phyloP scores from a whole-genome alignment of 306 rosid genomes.

The Hippophae gyantsensis region DNA sequence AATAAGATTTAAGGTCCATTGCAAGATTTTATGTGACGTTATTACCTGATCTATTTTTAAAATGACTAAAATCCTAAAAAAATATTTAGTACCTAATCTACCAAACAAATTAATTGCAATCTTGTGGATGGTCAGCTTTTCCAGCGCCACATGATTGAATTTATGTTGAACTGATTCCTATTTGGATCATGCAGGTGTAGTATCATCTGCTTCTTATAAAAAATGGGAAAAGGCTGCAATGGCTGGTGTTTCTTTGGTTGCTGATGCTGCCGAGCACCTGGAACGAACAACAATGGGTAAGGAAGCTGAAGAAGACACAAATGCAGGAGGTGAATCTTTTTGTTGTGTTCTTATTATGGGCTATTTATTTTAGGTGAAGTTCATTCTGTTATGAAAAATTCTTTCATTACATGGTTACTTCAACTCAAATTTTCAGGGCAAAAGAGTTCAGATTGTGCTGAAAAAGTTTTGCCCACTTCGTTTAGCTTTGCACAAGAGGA shows the following conservation, averaged over 20 bases:
- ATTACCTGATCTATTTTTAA: no score
- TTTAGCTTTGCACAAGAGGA: slow-evolving; percentile 50
- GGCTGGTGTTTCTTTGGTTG: slow-evolving; percentile 97
- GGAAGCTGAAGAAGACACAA: slow-evolving; percentile 50
- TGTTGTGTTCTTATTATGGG: slow-evolving; percentile 3
- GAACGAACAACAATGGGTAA: slow-evolving; percentile 55
- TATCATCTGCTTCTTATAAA: slow-evolving; percentile 69
- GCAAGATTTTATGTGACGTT: no score
- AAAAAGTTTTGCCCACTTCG: slow-evolving; percentile 32
- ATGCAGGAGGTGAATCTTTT: slow-evolving; percentile 35
- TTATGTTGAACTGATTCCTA: slow-evolving; percentile 8
- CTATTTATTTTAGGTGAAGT: slow-evolving; percentile 8
- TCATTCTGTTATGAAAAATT: slow-evolving; percentile 16
- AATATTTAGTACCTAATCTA: not conserved
- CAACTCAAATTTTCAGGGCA: slow-evolving; percentile 44
- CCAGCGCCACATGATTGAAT: not conserved
- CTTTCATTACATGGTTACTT: slow-evolving; percentile 7
- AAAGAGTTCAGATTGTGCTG: slow-evolving; percentile 35
- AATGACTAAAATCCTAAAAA: not conserved
- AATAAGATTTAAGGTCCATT: no score
- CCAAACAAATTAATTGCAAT: not conserved
- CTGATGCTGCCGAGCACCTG: slow-evolving; percentile 98
- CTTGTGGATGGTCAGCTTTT: not conserved
- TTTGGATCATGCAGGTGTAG: slow-evolving; percentile 31
- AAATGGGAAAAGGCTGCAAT: slow-evolving; percentile 99